Conservation (phyloP, 2,329 filamentous ascomycete species). For the Magnaporthiopsis rhizophila region DNA sequence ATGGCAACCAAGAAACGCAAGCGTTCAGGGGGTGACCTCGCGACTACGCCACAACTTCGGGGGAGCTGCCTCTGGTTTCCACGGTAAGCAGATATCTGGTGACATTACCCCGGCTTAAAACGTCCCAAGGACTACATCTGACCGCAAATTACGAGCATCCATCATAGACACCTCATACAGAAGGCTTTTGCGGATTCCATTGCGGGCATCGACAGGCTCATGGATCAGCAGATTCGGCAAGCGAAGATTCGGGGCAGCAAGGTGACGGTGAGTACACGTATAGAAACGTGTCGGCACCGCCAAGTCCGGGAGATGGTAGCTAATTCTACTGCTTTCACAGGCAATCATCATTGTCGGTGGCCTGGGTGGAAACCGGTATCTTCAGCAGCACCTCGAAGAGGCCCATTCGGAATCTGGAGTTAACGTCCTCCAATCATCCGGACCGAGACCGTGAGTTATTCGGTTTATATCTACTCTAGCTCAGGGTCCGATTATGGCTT, state of each 20-base stretch:
- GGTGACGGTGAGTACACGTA: constrained; percentile 12
- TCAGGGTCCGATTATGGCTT: too few species aligned
- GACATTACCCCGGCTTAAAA: too few species aligned
- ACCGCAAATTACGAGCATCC: too few species aligned
- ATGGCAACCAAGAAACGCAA: background rate
- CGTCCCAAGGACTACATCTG: too few species aligned
- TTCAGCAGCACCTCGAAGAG: constrained; percentile 16
- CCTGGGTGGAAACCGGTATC: constrained; percentile 24
- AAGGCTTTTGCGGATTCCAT: background rate
- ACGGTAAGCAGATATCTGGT: too few species aligned
- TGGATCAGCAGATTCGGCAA: constrained; percentile 18
- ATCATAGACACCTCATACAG: background rate
- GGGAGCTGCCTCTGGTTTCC: too few species aligned
- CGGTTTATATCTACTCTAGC: too few species aligned
- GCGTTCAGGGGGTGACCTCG: too few species aligned
- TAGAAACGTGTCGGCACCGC: too few species aligned
- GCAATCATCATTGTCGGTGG: constrained; percentile 31
- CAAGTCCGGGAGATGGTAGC: too few species aligned
- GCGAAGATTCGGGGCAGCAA: constrained; percentile 12
- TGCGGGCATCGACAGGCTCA: constrained; percentile 12
- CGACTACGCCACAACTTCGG: too few species aligned
- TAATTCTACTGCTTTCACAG: constrained; percentile 14
- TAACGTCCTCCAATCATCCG: background rate
- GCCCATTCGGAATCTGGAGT: background rate
- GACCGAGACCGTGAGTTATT: constrained; percentile 2